Base-by-base conservation (phyloP, 2,329 filamentous ascomycete species). In the Whalleya microplaca region DNA sequence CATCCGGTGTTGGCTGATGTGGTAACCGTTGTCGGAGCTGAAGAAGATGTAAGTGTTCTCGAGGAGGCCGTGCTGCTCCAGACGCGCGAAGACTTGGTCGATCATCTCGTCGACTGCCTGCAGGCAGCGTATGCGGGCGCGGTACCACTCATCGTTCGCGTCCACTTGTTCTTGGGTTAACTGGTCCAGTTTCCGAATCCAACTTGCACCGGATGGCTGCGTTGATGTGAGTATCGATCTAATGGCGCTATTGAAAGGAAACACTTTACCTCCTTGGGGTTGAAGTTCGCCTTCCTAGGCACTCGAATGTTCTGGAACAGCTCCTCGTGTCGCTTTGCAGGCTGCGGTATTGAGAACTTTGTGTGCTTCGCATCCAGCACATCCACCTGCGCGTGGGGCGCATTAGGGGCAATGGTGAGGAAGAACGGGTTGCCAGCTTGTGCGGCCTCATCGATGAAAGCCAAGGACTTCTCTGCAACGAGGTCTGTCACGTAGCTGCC, bases 231-330 rank as follows among this genome's bases (percentile, higher is more conserved):
- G 32, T 16, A 27, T 27, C 23, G 23, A 27, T 27, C 9, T 9
- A 27, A 27, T 27, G 23, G 23, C 23, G 9, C 23, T 27, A 9
- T 27, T 9, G 23, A 9, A n/a, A 9, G 23, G 23, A 27, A 27
- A 9, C 23, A 21, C 41, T 51, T 32, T 43, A 37, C 32, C 53
- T 14, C 74, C 3, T 82, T 78, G 0, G 87, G 86, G 64, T 91
- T 90, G 72, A 90, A 90, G 66, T 84, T 83, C 0, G 77, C 73
- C 0, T 79, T 84, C 9, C 87, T 75, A 0, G 88, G 87, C 0
- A 89, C 80, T 19, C 76, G 79, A 0, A 77, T 79, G 47, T 82
- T 79, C 4, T 77, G 69, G 66, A 90, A 91, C 0, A 90, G 76
- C 65, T 86, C 71, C 23, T 78, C 75, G 61, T 91, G 86, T 43